Conservation (phyloP, 2,329 filamentous ascomycete species). For the Arthrobotrys iridis region DNA sequence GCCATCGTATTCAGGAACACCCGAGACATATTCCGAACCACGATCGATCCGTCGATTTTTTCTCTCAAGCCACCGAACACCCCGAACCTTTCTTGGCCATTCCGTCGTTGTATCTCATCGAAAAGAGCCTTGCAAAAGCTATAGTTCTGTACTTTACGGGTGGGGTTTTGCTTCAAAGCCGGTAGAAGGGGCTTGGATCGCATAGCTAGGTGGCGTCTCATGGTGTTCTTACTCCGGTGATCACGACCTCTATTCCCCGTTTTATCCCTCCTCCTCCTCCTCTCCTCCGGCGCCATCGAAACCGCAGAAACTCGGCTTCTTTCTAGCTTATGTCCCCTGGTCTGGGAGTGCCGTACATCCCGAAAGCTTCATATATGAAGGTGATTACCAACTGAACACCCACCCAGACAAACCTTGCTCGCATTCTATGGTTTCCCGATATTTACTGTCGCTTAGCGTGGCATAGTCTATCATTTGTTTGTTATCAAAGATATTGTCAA, state of each 20-base stretch:
- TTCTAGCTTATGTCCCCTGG: slow-evolving; percentile 35
- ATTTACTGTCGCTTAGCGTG: neutral
- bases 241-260: slow-evolving; percentile 20
- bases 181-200: slow-evolving; percentile 20
- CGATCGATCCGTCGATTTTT: neutral
- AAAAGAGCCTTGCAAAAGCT: no score
- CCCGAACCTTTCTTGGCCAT: no score
- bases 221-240: slow-evolving; percentile 47
- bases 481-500: slow-evolving; percentile 3
- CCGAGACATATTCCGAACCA: slow-evolving; percentile 29
- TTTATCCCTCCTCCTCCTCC: no score
- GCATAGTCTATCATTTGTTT: neutral
- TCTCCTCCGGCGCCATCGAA: slow-evolving; percentile 13
- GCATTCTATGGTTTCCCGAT: slow-evolving; percentile 3
- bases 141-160: slow-evolving; percentile 24
- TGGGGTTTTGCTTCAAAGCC: slow-evolving; percentile 34
- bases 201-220: slow-evolving; percentile 43
- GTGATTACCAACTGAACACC: slow-evolving; percentile 26
- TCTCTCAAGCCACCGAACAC: slow-evolving; percentile 15
- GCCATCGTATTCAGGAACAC: slow-evolving; percentile 53
- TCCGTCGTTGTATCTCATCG: neutral
- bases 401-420: neutral
- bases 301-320: slow-evolving; percentile 13
- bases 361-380: slow-evolving; percentile 54
- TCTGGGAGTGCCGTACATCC: slow-evolving; percentile 52